Evolutionary conservation across 2,329 filamentous ascomycete species (phyloP).

Genomic region (Curvularia sp.): DNA sequence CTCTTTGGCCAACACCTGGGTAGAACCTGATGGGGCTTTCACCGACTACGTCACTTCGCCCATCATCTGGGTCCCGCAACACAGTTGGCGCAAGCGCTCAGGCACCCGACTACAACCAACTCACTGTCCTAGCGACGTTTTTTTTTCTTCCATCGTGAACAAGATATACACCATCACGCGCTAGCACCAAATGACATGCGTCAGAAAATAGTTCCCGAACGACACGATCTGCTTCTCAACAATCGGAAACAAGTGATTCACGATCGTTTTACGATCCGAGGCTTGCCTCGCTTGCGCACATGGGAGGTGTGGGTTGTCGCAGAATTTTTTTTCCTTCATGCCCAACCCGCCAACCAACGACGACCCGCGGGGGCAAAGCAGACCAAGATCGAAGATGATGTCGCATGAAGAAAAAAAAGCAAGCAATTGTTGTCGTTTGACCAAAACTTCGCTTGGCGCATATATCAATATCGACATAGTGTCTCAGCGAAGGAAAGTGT

Average conservation of each 20-base stretch:
- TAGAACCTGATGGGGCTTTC: constrained; percentile 24
- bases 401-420: neutral
- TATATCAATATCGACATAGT: neutral
- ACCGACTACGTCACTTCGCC: constrained; percentile 31
- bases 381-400: neutral
- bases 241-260: neutral
- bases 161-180: neutral
- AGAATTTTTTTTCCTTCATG: neutral
- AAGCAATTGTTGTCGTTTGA: neutral
- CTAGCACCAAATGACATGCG: neutral
- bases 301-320: neutral
- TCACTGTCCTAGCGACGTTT: neutral
- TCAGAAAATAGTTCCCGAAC: neutral
- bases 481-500: neutral
- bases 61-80: neutral
- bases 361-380: neutral
- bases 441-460: neutral
- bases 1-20: constrained; percentile 1
- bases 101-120: neutral
- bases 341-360: neutral
- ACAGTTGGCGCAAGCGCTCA: neutral
- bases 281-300: neutral
- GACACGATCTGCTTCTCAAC: neutral
- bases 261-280: neutral
- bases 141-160: neutral